Conservation (phyloP, 805 yeast species). For the Myxozyma geophila region DNA sequence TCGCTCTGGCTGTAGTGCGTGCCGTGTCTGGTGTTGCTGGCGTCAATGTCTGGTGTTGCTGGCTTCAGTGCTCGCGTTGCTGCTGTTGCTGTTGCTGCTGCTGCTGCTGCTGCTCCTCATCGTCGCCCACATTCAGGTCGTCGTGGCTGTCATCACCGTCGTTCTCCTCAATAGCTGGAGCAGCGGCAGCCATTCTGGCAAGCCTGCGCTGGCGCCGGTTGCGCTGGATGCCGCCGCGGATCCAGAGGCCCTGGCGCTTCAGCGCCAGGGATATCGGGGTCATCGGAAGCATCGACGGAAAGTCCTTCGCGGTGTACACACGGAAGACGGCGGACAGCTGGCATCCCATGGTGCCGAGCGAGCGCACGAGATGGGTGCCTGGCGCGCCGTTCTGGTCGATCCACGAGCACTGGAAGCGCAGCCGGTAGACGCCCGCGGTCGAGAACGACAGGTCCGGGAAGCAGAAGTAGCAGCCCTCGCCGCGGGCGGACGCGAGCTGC, state of each 20-base stretch:
- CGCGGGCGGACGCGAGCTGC: conserved; percentile 20
- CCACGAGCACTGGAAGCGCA: conserved; percentile 41
- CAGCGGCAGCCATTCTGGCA: background rate
- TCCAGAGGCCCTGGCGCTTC: conserved; percentile 34
- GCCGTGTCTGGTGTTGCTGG: background rate
- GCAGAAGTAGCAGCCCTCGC: conserved; percentile 40
- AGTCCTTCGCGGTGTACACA: conserved; percentile 46
- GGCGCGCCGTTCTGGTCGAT: conserved; percentile 39
- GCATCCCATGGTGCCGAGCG: conserved; percentile 36
- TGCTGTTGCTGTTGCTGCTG: too few species aligned
- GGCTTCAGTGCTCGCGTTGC: too few species aligned
- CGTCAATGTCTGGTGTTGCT: background rate
- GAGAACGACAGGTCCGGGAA: conserved; percentile 45
- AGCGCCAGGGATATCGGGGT: conserved; percentile 32
- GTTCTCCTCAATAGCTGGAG: background rate
- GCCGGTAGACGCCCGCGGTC: conserved; percentile 44
- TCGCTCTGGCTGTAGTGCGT: background rate
- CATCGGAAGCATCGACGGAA: conserved; percentile 43
- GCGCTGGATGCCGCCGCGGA: conserved; percentile 35
- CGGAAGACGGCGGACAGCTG: conserved; percentile 39
- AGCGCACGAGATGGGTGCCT: conserved; percentile 24
- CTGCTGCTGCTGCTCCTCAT: too few species aligned
- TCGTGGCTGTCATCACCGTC: too few species aligned
- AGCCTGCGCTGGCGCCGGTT: conserved; percentile 14
- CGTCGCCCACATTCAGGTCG: too few species aligned